A percentile compares a stretch with the other conserved stretches of the same genome.
phyloP scores from a whole-genome alignment of 305 asterid genomes.

The Andrographis paniculata region DNA sequence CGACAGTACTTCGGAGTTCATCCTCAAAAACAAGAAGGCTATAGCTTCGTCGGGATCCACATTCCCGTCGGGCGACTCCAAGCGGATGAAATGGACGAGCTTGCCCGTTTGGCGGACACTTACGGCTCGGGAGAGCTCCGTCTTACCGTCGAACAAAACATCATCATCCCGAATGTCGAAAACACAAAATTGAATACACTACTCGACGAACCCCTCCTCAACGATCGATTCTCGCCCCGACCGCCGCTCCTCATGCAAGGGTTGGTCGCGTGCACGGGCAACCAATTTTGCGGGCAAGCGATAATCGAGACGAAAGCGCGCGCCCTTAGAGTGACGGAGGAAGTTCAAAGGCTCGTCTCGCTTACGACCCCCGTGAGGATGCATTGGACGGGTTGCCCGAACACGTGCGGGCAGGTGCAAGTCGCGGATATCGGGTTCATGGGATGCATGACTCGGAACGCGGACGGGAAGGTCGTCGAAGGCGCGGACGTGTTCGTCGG shows the following conservation, averaged over 20 bases:
- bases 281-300: constrained; percentile 94
- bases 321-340: constrained; percentile 67
- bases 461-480: constrained; percentile 63
- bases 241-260: constrained; percentile 82
- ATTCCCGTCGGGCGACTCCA: constrained; percentile 90
- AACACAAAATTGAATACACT: constrained; percentile 57
- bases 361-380: constrained; percentile 67
- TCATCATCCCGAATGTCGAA: constrained; percentile 68
- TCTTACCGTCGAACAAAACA: constrained; percentile 87
- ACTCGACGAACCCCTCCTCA: constrained; percentile 54
- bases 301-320: constrained; percentile 88
- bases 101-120: constrained; percentile 61
- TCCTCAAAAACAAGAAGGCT: constrained; percentile 80
- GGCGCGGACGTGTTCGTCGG: constrained; percentile 28
- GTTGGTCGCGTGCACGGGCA: constrained; percentile 93
- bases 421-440: constrained; percentile 97
- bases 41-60: constrained; percentile 75
- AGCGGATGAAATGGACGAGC: constrained; percentile 90
- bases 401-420: constrained; percentile 84
- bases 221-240: constrained; percentile 41
- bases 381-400: constrained; percentile 99
- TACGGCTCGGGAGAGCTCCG: constrained; percentile 90
- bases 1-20: constrained; percentile 74
- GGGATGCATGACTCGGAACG: constrained; percentile 82
- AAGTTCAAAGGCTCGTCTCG: constrained; percentile 58